Conservation (phyloP, 768 basidiomycete genomes). For the Tricholomella constricta region DNA sequence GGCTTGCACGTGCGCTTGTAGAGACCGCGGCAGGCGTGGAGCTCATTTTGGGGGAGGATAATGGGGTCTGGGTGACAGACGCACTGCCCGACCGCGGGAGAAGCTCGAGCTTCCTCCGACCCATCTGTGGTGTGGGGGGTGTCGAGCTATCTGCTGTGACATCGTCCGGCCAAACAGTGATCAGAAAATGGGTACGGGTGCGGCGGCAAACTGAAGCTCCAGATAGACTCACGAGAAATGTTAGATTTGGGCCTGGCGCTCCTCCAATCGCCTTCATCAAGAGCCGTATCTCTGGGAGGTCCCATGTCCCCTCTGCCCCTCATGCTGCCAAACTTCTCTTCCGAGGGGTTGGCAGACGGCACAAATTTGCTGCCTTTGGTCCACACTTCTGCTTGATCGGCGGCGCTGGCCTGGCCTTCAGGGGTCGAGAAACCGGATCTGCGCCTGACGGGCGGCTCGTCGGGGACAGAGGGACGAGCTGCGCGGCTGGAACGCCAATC, state of each 20-base stretch:
- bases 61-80: conserved; percentile 71
- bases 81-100: conserved; percentile 73
- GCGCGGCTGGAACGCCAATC: conserved; percentile 75
- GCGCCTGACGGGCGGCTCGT: conserved; percentile 56
- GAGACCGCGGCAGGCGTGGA: conserved; percentile 36
- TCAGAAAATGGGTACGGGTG: not conserved
- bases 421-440: conserved; percentile 57
- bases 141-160: conserved; percentile 65
- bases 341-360: conserved; percentile 45
- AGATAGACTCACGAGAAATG: conserved; percentile 61
- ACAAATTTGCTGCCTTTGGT: conserved; percentile 74
- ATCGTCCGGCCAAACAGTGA: not conserved
- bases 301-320: conserved; percentile 57
- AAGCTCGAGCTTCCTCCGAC: conserved; percentile 81
- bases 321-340: conserved; percentile 46
- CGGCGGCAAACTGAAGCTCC: conserved; percentile 2
- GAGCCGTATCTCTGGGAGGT: conserved; percentile 45
- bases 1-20: conserved; percentile 55
- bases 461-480: conserved; percentile 39
- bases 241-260: conserved; percentile 47
- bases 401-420: conserved; percentile 47
- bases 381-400: conserved; percentile 84
- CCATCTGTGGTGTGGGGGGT: conserved; percentile 79
- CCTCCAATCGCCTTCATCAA: conserved; percentile 78
- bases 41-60: conserved; percentile 77